Base-by-base conservation (phyloP, 768 basidiomycete genomes). In the Psilocybe azurescens region DNA sequence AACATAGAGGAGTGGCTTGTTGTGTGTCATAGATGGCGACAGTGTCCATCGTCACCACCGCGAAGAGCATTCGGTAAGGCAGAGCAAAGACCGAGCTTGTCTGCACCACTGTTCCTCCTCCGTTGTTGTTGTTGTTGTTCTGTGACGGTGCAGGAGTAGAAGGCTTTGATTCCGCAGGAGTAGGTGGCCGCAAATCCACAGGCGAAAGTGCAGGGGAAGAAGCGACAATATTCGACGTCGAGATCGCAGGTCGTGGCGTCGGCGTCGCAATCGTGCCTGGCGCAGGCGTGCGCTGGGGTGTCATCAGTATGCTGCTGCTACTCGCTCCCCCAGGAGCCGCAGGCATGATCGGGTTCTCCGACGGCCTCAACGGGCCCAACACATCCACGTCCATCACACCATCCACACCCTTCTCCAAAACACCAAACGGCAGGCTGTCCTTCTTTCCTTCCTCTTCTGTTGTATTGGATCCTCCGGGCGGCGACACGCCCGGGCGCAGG, bases 1-100 rank as follows among this genome's bases (percentile, higher is more conserved):
- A 78, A 69, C 94, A 95, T 55, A 98, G 84, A 0, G 97, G 97
- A 2, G 90, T 87, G 1, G 93, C 85, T 78, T 99, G 97, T 77
- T 99, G 97, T 3, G 96, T 99, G 73, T 99, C 97, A 72, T 99
- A 95, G 56, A 99, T 89, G 29, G 92, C 85, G 49, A 99, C 88
- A 0, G 94, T 89, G 75, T 99, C 97, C 88, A 95, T 97, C 20
- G 97, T 97, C 53, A 95, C 91, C 14, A 99, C 94, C 1, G 97
- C 94, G 69, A 91, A 99, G 47, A 98, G 75, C 90, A 98, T 92
- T 54, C 97, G 84, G 74, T 99, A 98, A 2, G 96, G 93, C 52
- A 99, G 76, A 8, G 92, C 86, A 72, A 99, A 98, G 2, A 97
- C 81, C 13, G 93, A 89, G 14, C 83, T 85, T 0, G 84, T 81